Evolutionary conservation across 2,329 filamentous ascomycete species (phyloP).

Genomic region (Verticillium albo-atrum): DNA sequence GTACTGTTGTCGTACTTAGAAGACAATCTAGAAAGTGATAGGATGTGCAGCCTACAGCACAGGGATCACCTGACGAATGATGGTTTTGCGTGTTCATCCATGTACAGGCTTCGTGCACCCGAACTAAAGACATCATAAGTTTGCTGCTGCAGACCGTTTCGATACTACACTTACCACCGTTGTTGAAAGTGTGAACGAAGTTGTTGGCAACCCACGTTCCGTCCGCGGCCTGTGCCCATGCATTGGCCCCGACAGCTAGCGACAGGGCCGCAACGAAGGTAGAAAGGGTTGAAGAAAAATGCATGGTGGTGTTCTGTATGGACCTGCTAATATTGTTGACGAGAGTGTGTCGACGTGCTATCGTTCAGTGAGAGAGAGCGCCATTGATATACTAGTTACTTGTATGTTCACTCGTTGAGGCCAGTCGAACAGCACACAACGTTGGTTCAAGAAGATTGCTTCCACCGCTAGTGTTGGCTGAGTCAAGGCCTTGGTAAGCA

Average conservation of each 20-base stretch:
- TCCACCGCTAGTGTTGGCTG: no score
- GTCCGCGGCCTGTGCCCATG: slow-evolving; percentile 1
- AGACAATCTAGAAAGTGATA: not conserved
- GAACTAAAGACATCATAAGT: not conserved
- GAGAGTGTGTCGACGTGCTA: not conserved
- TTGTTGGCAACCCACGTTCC: slow-evolving; percentile 1
- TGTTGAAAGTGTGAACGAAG: not conserved
- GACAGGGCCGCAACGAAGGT: not conserved
- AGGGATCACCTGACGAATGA: not conserved
- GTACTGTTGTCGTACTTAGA: not conserved
- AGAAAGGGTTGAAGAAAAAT: not conserved
- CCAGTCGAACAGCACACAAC: no score
- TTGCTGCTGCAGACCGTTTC: not conserved
- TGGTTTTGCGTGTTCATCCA: slow-evolving; percentile 2
- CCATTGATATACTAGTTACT: not conserved
- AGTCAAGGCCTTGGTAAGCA: no score
- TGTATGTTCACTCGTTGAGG: not conserved
- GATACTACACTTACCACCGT: not conserved
- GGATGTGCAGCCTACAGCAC: not conserved
- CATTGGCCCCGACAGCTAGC: not conserved
- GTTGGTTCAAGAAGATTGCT: no score
- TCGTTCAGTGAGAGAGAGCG: not conserved
- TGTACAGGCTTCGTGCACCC: slow-evolving; percentile 1
- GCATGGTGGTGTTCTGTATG: not conserved
- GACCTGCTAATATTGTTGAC: not conserved